Base-by-base conservation (phyloP, 768 basidiomycete genomes). In the Tulasnella sp. region DNA sequence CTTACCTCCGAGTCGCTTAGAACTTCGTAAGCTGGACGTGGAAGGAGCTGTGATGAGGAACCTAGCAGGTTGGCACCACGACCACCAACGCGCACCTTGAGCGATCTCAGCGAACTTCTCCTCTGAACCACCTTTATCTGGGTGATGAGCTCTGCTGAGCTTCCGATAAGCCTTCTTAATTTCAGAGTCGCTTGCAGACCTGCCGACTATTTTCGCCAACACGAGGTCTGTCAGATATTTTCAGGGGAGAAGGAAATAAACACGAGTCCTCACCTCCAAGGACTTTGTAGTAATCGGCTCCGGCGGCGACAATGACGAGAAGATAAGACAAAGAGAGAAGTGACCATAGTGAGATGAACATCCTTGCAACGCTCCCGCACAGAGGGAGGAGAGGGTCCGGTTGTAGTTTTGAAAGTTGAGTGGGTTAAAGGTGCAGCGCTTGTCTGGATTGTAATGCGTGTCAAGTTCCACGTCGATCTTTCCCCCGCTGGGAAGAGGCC, bases 141-240 rank as follows among this genome's bases (percentile, higher is more conserved):
- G 97, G 82, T 99, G 96, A 77, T 89, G 95, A 85, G 91, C 94
- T 82, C 90, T 90, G 83, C 94, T 94, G 23, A 96, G 87, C 81
- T 90, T 91, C 84, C 95, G 95, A 86, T 98, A 98, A 3, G 96
- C 94, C 80, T 93, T 92, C 84, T 92, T 90, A 83, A 98, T 94
- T 82, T 97, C 95, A 82, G 90, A 90, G 67, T 96, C 93, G 48
- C 92, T 91, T 18, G 95, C 94, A 67, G 93, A 91, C 81, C 86
- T 90, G 81, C 90, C 89, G 69, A 97, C 88, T 89, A 32, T 48
- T 13, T 26, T 44, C 15, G 16, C 13, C 44, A 44, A 44, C 15
- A 44, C 44, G 4, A 55, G 15, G 11, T 48, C 23, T 15, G 40
- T 18, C 61, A 11, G 20, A 55, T 29, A 35, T 26, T 26, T 29